Conservation (phyloP, 768 basidiomycete species). For the Lactarius tabidus region DNA sequence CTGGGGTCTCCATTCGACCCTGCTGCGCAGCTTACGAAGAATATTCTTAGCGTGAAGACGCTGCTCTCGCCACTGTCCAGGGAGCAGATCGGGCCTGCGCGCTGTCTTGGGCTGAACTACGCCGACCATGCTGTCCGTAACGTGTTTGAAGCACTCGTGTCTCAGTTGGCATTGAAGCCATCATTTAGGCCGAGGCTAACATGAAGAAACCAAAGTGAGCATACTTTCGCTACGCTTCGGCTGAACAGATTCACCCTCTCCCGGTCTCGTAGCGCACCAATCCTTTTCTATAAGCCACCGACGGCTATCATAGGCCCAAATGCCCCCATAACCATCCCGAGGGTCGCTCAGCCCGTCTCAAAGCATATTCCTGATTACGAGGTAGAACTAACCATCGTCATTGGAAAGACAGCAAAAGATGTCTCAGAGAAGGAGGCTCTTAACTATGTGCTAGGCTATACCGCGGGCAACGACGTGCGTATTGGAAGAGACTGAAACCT, state of each 20-base stretch:
- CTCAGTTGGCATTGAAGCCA: not conserved
- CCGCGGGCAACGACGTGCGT: slow-evolving; percentile 69
- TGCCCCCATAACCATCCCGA: slow-evolving; percentile 61
- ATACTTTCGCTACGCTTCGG: not conserved
- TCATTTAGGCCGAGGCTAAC: slow-evolving; percentile 58
- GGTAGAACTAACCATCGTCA: slow-evolving; percentile 75
- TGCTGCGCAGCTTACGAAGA: slow-evolving; percentile 56
- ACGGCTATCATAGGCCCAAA: slow-evolving; percentile 67
- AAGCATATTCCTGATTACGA: slow-evolving; percentile 79
- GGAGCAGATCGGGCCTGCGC: slow-evolving; percentile 63
- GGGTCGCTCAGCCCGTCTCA: slow-evolving; percentile 61
- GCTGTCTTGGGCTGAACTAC: slow-evolving; percentile 80
- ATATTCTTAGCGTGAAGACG: slow-evolving; percentile 62
- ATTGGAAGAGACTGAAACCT: slow-evolving; percentile 12
- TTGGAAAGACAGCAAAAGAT: slow-evolving; percentile 76
- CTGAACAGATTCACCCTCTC: not conserved
- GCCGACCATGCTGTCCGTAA: slow-evolving; percentile 70
- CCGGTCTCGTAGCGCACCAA: slow-evolving; percentile 47
- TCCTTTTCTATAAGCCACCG: slow-evolving; percentile 77
- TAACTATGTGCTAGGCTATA: slow-evolving; percentile 83
- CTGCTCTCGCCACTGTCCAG: slow-evolving; percentile 66
- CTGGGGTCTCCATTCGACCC: slow-evolving; percentile 65
- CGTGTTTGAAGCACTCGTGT: not conserved
- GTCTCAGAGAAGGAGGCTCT: slow-evolving; percentile 78
- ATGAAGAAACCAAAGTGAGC: slow-evolving; percentile 60